Base-by-base conservation (phyloP, 495 filamentous ascomycete species). In the Margaritispora aquatica region DNA sequence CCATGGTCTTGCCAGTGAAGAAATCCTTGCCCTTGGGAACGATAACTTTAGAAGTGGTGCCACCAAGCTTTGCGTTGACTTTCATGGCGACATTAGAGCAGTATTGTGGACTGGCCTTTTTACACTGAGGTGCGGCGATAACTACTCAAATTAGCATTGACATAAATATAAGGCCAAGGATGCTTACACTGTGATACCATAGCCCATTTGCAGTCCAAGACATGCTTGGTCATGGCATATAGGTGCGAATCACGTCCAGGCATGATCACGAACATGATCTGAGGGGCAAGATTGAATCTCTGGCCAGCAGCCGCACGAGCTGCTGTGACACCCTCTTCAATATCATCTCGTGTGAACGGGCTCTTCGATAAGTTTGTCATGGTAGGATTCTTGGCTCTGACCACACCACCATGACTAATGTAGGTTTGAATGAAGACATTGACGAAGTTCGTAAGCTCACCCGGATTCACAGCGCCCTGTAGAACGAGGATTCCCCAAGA, bases 21-120 rank as follows among this genome's bases (percentile, higher is more conserved):
- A 47, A 58, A 2, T 34, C 15, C 11, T 4, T 22, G 10, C 17
- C 20, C 15, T 38, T 57, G 8, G 49, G 10, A 17, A 9, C 26
- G 51, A 29, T 48, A 11, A 65, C 51, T 46, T 61, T 60, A 34
- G 47, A 56, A 17, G 88, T 96, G 4, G 81, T 75, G 17, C 94
- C 94, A 31, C 94, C 94, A n/a, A 96, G 83, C 74, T 97, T 98
- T 17, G 89, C 87, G 65, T 97, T 97, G 57, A 98, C 80, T 71
- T 98, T 98, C 88, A 97, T 91, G 51, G 81, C 75, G 24, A 96
- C 88, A 66, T 97, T 97, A 1, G 88, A 92, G 59, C 84, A 79
- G 71, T 96, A 96, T 70, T 97, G 92, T 0, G 74, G 74, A 17
- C 84, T 75, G 22, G 73, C 75, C 62, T 83, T 86, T 4, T 66